phyloP scores from a whole-genome alignment of 441 rosid genomes.

The Populus tomentosa region DNA sequence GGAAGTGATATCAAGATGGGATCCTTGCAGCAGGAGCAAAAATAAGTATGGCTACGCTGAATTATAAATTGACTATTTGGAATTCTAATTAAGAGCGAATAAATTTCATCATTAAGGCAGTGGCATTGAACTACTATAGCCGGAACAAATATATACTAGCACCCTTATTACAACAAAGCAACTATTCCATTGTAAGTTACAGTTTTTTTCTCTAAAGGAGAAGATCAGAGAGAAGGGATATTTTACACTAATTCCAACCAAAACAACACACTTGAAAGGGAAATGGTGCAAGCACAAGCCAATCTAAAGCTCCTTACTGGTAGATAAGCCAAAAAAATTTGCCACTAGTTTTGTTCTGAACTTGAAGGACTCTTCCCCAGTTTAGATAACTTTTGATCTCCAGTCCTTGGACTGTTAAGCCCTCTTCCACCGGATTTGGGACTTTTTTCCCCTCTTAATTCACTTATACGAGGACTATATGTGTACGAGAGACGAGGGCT shows the following conservation, averaged over 20 bases:
- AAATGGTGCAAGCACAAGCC: slow-evolving; percentile 11
- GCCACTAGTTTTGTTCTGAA: slow-evolving; percentile 21
- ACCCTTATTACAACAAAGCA: slow-evolving; percentile 7
- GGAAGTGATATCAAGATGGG: background rate
- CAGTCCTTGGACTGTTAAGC: slow-evolving; percentile 42
- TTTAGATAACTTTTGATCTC: slow-evolving; percentile 34
- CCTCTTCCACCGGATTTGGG: slow-evolving; percentile 39
- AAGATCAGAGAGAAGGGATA: slow-evolving; percentile 5
- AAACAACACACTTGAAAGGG: slow-evolving; percentile 15
- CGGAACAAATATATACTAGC: background rate
- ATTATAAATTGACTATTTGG: background rate
- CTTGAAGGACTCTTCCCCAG: slow-evolving; percentile 58
- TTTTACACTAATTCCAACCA: slow-evolving; percentile 20
- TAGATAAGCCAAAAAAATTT: slow-evolving; percentile 15
- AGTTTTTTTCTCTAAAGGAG: background rate
- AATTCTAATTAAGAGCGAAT: background rate
- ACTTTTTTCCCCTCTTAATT: slow-evolving; percentile 54
- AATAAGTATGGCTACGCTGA: too few species aligned
- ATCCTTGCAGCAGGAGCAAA: too few species aligned
- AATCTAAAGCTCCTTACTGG: slow-evolving; percentile 7
- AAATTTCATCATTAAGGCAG: background rate
- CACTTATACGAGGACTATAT: slow-evolving; percentile 66
- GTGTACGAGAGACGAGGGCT: slow-evolving; percentile 42
- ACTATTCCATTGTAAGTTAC: slow-evolving; percentile 4
- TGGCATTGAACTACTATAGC: background rate